These are phyloP conservation scores for Luffa acutangula DNA, from an alignment of 306 rosid genomes.

Conservation along the genomic window DNA sequence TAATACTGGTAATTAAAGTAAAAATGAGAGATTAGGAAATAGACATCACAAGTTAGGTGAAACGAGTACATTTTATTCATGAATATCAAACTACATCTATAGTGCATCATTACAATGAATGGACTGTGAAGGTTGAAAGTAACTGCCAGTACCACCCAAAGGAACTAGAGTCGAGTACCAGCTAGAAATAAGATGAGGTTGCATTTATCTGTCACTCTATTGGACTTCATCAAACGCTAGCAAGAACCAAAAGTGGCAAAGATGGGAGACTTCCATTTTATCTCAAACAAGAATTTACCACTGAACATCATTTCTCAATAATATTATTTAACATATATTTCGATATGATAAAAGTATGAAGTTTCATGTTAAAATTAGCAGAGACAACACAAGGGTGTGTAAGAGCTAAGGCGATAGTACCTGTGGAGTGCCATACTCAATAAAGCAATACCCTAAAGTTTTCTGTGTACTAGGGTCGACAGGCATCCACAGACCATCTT, in stretches of 20 bases:
- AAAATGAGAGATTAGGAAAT: background rate
- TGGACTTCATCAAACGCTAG: background rate
- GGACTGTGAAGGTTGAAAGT: background rate
- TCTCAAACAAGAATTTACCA: background rate
- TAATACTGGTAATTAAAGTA: background rate
- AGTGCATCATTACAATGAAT: background rate
- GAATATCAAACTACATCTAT: background rate
- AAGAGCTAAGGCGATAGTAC: constrained; percentile 12
- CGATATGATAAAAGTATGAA: background rate
- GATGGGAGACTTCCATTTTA: background rate
- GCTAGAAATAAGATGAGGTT: background rate
- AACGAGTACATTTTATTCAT: background rate
- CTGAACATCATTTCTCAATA: background rate
- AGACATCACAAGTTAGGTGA: background rate
- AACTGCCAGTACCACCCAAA: background rate
- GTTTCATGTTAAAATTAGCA: background rate
- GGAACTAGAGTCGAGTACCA: background rate
- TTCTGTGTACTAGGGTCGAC: constrained; percentile 42
- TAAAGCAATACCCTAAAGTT: constrained; percentile 60
- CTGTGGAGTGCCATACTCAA: constrained; percentile 74
- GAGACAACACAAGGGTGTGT: background rate
- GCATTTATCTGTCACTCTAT: background rate
- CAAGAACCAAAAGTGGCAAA: background rate
- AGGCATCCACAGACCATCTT: constrained; percentile 79
- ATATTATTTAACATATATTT: background rate